Percentiles rank a stretch among this genome's conserved stretches.
These are phyloP conservation scores for Diddensiella caesifluorescens DNA, from an alignment of 805 yeast species.

Conservation along the genomic window DNA sequence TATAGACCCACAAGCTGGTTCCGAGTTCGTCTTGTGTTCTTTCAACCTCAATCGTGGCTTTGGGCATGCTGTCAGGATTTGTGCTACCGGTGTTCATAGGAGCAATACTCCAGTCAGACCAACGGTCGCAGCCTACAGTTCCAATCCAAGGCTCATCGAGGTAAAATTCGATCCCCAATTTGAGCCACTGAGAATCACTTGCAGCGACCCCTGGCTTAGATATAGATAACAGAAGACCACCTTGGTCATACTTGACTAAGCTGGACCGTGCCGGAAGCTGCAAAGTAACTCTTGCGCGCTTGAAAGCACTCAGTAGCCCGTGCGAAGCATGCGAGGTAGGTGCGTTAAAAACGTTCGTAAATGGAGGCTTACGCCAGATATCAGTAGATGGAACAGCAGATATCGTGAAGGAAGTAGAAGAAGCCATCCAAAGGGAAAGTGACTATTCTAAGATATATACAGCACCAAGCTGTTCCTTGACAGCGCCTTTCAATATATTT, in stretches of 20 bases:
- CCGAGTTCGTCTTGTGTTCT: neutral
- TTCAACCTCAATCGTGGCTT: constrained; percentile 4
- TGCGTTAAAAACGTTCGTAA: neutral
- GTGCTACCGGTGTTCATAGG: neutral
- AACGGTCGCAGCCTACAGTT: constrained; percentile 5
- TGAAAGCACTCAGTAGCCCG: neutral
- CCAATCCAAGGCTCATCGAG: constrained; percentile 6
- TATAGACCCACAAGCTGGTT: neutral
- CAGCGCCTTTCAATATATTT: no score
- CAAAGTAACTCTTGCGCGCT: constrained; percentile 1
- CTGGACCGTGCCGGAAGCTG: constrained; percentile 1
- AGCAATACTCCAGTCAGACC: constrained; percentile 6
- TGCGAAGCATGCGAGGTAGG: neutral
- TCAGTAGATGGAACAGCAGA: constrained; percentile 4
- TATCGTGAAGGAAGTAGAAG: no score
- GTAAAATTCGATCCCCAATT: constrained; percentile 4
- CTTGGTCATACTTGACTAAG: constrained; percentile 4
- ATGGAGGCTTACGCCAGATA: constrained; percentile 6
- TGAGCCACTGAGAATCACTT: constrained; percentile 2
- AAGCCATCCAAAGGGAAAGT: no score
- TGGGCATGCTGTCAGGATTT: neutral
- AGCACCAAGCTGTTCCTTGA: no score
- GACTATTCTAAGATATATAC: no score
- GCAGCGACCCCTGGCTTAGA: constrained; percentile 1
- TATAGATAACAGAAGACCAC: constrained; percentile 1